phyloP scores from a whole-genome alignment of 345 rosid genomes.

The Moricandia moricandioides region DNA sequence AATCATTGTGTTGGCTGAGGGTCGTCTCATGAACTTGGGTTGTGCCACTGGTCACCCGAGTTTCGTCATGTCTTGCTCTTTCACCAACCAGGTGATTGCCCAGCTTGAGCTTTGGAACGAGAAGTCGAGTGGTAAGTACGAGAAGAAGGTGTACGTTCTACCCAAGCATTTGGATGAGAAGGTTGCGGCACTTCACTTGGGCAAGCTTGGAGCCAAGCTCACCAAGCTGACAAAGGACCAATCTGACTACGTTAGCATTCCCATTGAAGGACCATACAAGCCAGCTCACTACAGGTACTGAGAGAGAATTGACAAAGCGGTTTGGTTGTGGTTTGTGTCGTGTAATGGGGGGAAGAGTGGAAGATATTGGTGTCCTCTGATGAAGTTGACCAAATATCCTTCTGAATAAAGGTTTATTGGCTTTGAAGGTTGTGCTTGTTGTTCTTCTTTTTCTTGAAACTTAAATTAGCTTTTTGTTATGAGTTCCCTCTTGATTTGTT shows the following conservation, averaged over 20 bases:
- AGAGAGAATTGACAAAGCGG: conserved; percentile 17
- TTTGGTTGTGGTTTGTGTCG: not conserved
- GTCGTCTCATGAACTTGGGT: conserved; percentile 94
- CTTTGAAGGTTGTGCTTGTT: conserved; percentile 28
- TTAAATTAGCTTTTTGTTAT: conserved; percentile 22
- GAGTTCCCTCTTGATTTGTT: conserved; percentile 11
- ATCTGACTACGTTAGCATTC: conserved; percentile 80
- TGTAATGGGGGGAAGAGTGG: conserved; percentile 13
- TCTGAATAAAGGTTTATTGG: conserved; percentile 26
- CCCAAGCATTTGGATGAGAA: conserved; percentile 98
- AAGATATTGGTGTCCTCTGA: conserved; percentile 29
- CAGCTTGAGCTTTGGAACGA: conserved; percentile 95
- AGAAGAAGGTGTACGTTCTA: conserved; percentile 91
- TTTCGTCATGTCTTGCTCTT: conserved; percentile 98
- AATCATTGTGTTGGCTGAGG: conserved; percentile 84
- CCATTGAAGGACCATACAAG: conserved; percentile 95
- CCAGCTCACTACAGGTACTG: conserved; percentile 91
- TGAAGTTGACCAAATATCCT: conserved; percentile 19
- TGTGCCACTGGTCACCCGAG: conserved; percentile 98
- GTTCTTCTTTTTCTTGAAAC: not conserved
- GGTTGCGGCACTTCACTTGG: conserved; percentile 90
- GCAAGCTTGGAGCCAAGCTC: conserved; percentile 89
- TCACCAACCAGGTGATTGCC: conserved; percentile 98
- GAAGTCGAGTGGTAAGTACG: conserved; percentile 69
- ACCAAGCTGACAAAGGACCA: conserved; percentile 82